Evolutionary conservation across 306 rosid genomes (phyloP), one percentile per base, ranked within the genome.

Genomic region (Pueraria montana): DNA sequence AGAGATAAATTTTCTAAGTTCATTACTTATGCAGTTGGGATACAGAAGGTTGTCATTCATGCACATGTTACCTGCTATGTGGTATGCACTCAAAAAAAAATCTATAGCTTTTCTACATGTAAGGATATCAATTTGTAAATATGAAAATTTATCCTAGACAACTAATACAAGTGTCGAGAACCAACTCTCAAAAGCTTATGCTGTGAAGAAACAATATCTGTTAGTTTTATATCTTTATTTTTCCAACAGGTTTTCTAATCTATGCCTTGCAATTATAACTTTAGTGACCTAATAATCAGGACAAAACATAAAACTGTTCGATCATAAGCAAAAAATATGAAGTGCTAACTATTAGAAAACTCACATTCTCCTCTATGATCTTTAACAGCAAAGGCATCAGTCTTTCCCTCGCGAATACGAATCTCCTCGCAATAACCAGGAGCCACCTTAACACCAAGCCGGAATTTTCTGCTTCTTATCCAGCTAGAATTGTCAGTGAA

Each of bases 351-450:
- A 16, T 20, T 24, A 72, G 78, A 77, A 64, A 83, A 89, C 95
- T 94, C 80, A 94, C 98, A 83, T 92, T 94, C 97, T 83, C 98
- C 98, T 85, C 98, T 86, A 65, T 92, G 98, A 94, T 94, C 97
- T 88, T 92, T 92, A 34, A 94, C 98, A 26, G 91, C 84, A 78
- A 94, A 94, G 26, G 96, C 89, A 26, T 94, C 97, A 6, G 98
- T 91, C 90, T 92, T 94, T 34, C 90, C 98, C 86, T 94, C 98
- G 1, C 93, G 89, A 76, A 94, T 82, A 21, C 86, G 94, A 84
- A 86, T 80, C 45, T 85, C 94, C 43, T 90, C 92, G 26, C 86
- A 93, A 56, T 63, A 86, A 26, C 97, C 97, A 20, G 93, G 83
- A 78, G 88, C 80, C 36, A 91, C 85, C 90, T 89, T 92, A 81